A percentile compares a stretch with the other conserved stretches of the same genome.
Evolutionary conservation across 306 rosid species (phyloP).

Genomic region (Cucumis melo): DNA sequence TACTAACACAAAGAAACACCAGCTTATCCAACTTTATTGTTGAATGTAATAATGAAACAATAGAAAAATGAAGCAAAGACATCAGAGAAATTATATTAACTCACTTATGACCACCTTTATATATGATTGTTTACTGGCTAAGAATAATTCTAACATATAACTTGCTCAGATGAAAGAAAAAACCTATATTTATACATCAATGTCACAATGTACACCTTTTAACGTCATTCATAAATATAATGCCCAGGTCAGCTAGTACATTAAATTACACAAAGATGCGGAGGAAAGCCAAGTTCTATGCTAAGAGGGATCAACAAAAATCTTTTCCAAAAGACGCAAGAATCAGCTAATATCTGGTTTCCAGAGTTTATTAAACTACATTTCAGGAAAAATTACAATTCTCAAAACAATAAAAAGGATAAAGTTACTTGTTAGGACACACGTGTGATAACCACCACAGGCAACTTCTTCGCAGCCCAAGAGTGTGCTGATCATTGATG

Average conservation of each 20-base stretch:
- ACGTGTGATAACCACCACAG: conserved; percentile 93
- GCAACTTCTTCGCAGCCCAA: conserved; percentile 66
- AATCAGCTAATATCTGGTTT: background rate
- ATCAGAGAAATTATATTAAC: background rate
- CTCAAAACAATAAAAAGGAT: conserved; percentile 4
- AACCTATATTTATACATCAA: background rate
- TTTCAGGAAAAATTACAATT: background rate
- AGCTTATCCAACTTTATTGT: background rate
- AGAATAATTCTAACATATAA: background rate
- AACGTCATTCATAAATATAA: background rate
- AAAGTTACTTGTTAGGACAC: conserved; percentile 69
- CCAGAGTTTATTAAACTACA: background rate
- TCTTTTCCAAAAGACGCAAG: background rate
- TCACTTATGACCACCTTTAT: background rate
- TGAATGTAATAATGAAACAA: background rate
- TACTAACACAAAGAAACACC: background rate
- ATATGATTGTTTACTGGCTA: background rate
- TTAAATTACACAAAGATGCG: background rate
- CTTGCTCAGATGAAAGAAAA: background rate
- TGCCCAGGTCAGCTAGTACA: background rate
- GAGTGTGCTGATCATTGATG: conserved; percentile 39
- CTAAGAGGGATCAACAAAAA: background rate
- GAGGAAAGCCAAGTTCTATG: background rate
- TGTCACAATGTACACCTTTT: background rate
- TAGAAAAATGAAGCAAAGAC: background rate